A percentile compares a stretch with the other conserved stretches of the same genome.
Evolutionary conservation across 108 stramenopile species (phyloP).

Genomic region (Cyclotella kingstonii): DNA sequence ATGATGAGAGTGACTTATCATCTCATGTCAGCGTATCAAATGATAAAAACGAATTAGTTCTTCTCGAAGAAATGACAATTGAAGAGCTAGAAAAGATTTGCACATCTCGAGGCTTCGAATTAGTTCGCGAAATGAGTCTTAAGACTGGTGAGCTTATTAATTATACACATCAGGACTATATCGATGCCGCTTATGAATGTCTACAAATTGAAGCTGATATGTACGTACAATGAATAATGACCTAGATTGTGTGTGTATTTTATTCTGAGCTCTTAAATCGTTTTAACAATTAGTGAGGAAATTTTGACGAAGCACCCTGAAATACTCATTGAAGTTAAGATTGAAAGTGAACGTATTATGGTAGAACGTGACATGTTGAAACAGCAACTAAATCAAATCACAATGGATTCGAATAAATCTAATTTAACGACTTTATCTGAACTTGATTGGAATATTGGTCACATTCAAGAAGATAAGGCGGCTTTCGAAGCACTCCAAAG

Average conservation of each 20-base stretch:
- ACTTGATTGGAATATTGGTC: not conserved
- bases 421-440: not conserved
- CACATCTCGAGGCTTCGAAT: slow-evolving; percentile 72
- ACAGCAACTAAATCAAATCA: slow-evolving; percentile 21
- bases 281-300: slow-evolving; percentile 51
- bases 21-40: too few relatives aligned
- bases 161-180: slow-evolving; percentile 68
- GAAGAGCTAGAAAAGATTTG: slow-evolving; percentile 75
- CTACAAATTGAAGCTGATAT: slow-evolving; percentile 76
- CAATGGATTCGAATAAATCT: not conserved
- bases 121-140: slow-evolving; percentile 44
- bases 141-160: slow-evolving; percentile 37
- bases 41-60: slow-evolving; percentile 18
- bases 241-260: not conserved
- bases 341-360: slow-evolving; percentile 69
- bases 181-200: slow-evolving; percentile 82
- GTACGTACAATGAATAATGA: slow-evolving; percentile 48
- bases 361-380: slow-evolving; percentile 50
- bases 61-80: slow-evolving; percentile 62
- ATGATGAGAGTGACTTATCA: too few relatives aligned
- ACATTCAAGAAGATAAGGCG: slow-evolving; percentile 15
- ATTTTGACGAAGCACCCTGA: slow-evolving; percentile 69
- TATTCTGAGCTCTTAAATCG: not conserved
- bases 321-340: slow-evolving; percentile 61
- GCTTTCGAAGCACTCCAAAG: not conserved